phyloP scores from a whole-genome alignment of 2,329 filamentous ascomycete species.

The Immersiporthe knoxdaviesiana region DNA sequence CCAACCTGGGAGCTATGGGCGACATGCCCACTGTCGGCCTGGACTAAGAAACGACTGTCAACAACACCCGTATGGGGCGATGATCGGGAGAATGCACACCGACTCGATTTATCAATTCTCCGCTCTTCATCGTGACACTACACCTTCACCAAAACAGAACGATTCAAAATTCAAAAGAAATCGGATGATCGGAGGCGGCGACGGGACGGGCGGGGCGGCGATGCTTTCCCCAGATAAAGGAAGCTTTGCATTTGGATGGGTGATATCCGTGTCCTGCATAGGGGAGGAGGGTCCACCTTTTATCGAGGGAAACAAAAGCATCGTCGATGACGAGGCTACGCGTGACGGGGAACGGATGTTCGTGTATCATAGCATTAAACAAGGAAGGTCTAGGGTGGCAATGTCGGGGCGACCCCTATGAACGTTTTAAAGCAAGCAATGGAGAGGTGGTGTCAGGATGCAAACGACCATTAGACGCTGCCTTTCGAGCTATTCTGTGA shows the following conservation, averaged over 20 bases:
- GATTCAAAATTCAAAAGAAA: not conserved
- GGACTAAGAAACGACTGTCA: conserved; percentile 47
- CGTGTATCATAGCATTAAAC: conserved; percentile 21
- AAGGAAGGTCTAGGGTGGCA: conserved; percentile 12
- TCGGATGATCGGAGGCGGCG: not conserved
- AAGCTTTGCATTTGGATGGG: not conserved
- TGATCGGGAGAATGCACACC: conserved; percentile 4
- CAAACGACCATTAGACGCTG: conserved; percentile 23
- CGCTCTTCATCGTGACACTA: conserved; percentile 9
- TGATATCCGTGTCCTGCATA: not conserved
- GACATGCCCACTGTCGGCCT: conserved; percentile 58
- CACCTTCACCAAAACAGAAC: not conserved
- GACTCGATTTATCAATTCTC: conserved; percentile 13
- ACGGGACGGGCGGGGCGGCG: too few relatives aligned
- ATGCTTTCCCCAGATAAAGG: not conserved
- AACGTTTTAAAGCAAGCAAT: conserved; percentile 25
- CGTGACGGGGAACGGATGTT: conserved; percentile 8
- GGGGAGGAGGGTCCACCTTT: not conserved
- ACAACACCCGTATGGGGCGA: not conserved
- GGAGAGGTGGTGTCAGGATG: conserved; percentile 16
- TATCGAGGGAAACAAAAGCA: not conserved
- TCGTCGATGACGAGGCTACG: not conserved
- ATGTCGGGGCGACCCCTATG: conserved; percentile 18
- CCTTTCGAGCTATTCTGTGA: conserved; percentile 19
- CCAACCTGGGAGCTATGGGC: conserved; percentile 49